Conservation (phyloP, 2,329 filamentous ascomycete species). For the Penicillium hesseltinei region DNA sequence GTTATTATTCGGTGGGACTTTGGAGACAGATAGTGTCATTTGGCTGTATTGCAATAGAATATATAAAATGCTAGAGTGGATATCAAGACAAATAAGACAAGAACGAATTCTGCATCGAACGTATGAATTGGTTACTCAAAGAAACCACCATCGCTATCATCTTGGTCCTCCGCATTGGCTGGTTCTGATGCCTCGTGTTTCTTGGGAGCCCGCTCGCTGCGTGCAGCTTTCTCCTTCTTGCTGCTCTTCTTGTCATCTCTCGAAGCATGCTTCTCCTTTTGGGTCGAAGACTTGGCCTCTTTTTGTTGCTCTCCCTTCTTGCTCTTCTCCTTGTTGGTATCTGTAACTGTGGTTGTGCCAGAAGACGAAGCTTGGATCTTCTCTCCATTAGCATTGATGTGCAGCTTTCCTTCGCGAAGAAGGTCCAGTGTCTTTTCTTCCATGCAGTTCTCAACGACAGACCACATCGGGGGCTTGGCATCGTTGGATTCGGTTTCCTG, state of each 20-base stretch:
- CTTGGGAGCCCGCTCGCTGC: not conserved
- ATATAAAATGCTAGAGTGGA: constrained; percentile 7
- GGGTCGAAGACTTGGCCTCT: not conserved
- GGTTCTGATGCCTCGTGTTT: constrained; percentile 9
- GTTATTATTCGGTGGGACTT: not conserved
- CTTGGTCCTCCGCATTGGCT: constrained; percentile 17
- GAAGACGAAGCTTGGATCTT: not conserved
- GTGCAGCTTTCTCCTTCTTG: constrained; percentile 10
- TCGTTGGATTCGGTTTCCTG: constrained; percentile 15
- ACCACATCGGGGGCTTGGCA: constrained; percentile 45
- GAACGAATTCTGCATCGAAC: not conserved
- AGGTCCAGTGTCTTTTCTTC: constrained; percentile 42
- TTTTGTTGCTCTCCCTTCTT: constrained; percentile 9
- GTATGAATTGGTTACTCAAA: constrained; percentile 31
- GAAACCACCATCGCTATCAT: constrained; percentile 42
- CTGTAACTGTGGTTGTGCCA: not conserved
- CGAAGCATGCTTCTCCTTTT: not conserved
- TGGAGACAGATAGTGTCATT: not conserved
- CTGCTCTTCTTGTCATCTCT: constrained; percentile 10
- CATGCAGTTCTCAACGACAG: constrained; percentile 46
- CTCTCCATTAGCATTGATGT: constrained; percentile 22
- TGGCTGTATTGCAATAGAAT: constrained; percentile 1
- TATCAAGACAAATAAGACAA: constrained; percentile 11
- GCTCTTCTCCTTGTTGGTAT: constrained; percentile 12
- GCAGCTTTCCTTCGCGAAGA: constrained; percentile 43